Percentiles rank a stretch among this genome's conserved stretches.
phyloP scores from a whole-genome alignment of 1,139 yeast species.

The Pichia terricola region DNA sequence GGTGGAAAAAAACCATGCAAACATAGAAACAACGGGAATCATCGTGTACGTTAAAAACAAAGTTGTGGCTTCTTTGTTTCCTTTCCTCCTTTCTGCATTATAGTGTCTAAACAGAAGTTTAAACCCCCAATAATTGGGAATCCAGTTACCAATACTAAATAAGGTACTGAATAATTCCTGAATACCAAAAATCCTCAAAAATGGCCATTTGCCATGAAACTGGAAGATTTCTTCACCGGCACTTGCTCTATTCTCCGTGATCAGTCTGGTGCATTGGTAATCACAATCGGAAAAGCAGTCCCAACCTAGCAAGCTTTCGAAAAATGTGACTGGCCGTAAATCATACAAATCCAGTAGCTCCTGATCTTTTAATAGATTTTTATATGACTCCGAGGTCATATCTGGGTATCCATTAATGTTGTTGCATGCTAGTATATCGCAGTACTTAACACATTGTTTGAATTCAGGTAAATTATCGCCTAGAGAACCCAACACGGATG shows the following conservation, averaged over 20 bases:
- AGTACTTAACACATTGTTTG: conserved; percentile 52
- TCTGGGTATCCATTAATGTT: conserved; percentile 18
- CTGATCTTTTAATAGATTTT: conserved; percentile 16
- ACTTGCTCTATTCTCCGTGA: conserved; percentile 46
- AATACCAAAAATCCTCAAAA: conserved; percentile 57
- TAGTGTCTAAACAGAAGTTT: conserved; percentile 25
- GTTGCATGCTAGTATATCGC: conserved; percentile 38
- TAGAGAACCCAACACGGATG: conserved; percentile 38
- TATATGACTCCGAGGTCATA: conserved; percentile 9
- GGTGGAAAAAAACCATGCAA: conserved; percentile 82
- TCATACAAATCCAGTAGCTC: conserved; percentile 27
- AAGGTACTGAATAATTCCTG: conserved; percentile 81
- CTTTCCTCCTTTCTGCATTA: conserved; percentile 15
- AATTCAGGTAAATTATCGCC: conserved; percentile 77
- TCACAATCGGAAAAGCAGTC: conserved; percentile 79
- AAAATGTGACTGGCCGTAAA: conserved; percentile 30
- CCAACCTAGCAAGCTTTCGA: conserved; percentile 56
- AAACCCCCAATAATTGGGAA: conserved; percentile 64
- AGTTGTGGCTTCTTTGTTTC: conserved; percentile 19
- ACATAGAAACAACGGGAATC: conserved; percentile 56
- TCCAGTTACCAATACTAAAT: conserved; percentile 70
- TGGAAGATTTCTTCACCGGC: conserved; percentile 52
- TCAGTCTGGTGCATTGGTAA: conserved; percentile 74
- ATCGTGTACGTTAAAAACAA: conserved; percentile 35
- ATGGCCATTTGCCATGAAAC: conserved; percentile 98